Evolutionary conservation across 257 asterid species (phyloP).

Genomic region (Linderniella brevidens): DNA sequence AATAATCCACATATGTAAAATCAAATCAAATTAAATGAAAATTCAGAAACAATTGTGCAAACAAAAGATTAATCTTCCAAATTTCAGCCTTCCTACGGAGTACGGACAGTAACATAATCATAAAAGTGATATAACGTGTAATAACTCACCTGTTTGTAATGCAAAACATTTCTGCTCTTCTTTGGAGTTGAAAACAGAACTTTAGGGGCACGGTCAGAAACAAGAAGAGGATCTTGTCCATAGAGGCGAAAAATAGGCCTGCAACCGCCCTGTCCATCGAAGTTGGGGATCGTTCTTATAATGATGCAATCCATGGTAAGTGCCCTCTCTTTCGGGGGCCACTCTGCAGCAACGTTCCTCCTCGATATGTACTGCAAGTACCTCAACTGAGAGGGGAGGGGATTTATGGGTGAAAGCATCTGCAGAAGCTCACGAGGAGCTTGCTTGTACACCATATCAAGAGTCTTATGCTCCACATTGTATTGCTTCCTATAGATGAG

Average conservation of each 20-base stretch:
- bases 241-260: constrained; percentile 76
- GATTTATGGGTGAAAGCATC: constrained; percentile 87
- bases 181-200: constrained; percentile 68
- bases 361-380: constrained; percentile 89
- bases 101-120: not conserved
- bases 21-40: too few relatives aligned
- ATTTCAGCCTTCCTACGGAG: too few relatives aligned
- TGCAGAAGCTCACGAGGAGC: constrained; percentile 93
- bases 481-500: constrained; percentile 88
- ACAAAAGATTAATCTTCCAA: too few relatives aligned
- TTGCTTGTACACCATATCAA: constrained; percentile 95
- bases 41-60: too few relatives aligned
- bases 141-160: constrained; percentile 54
- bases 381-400: constrained; percentile 96
- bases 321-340: constrained; percentile 87
- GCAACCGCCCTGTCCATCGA: constrained; percentile 70
- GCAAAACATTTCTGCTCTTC: constrained; percentile 32
- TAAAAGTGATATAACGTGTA: constrained; percentile 12
- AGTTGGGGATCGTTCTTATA: constrained; percentile 53
- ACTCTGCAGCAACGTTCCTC: constrained; percentile 64
- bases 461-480: constrained; percentile 86
- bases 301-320: constrained; percentile 68
- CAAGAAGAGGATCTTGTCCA: constrained; percentile 78
- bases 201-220: constrained; percentile 52
- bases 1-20: too few relatives aligned